Evolutionary conservation across 139 green algal species (phyloP).

Genomic region (Raphidocelis subcapitata): DNA sequence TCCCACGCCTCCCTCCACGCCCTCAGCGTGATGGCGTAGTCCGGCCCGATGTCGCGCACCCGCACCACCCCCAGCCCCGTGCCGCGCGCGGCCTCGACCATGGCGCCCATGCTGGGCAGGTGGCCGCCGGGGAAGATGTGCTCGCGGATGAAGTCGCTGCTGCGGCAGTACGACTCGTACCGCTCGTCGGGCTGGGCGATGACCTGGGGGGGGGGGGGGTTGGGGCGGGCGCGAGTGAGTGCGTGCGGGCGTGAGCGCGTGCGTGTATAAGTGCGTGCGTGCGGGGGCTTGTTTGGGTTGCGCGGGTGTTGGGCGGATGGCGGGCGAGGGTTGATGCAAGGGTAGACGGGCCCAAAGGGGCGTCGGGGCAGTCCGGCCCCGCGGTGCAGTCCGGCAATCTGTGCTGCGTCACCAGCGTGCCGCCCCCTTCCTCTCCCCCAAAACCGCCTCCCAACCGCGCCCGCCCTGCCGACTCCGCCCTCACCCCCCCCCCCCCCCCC

Average conservation of each 20-base stretch:
- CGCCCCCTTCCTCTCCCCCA: no score
- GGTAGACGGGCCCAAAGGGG: no score
- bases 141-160: slow-evolving; percentile 95
- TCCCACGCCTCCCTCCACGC: slow-evolving; percentile 68
- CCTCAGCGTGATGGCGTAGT: slow-evolving; percentile 91
- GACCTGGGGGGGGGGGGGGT: slow-evolving; percentile 25
- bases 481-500: no score
- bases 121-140: slow-evolving; percentile 92
- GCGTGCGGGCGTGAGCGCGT: neutral
- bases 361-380: no score
- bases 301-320: no score
- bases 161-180: slow-evolving; percentile 88
- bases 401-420: no score
- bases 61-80: slow-evolving; percentile 28
- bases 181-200: slow-evolving; percentile 34
- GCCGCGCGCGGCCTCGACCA: slow-evolving; percentile 68
- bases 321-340: no score
- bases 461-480: no score
- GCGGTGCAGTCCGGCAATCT: no score
- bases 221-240: neutral
- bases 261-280: neutral
- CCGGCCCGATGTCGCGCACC: slow-evolving; percentile 77
- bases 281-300: no score
- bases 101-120: slow-evolving; percentile 62
- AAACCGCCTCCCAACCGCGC: no score